These are phyloP conservation scores for Erigeron canadensis DNA, from an alignment of 129 eudicot species.

Conservation along the genomic window DNA sequence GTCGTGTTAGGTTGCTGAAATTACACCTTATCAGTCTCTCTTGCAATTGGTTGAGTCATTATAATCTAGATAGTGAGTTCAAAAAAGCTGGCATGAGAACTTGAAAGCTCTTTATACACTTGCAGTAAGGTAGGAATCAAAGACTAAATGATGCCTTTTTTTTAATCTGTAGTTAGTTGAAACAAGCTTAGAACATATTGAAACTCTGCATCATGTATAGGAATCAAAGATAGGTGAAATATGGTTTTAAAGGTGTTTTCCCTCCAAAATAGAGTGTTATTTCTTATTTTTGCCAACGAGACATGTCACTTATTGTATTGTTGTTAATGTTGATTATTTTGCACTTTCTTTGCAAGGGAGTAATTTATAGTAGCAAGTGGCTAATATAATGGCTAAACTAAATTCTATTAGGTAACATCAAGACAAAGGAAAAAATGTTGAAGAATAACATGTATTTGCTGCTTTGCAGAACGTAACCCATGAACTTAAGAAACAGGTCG, in stretches of 20 bases:
- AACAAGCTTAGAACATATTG: not conserved
- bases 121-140: not conserved
- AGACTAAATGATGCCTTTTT: conserved; percentile 1
- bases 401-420: not conserved
- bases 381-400: not conserved
- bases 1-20: not conserved
- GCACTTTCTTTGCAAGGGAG: conserved; percentile 18
- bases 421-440: not conserved
- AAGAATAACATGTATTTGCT: not conserved
- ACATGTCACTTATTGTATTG: not conserved
- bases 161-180: not conserved
- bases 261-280: not conserved
- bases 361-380: not conserved
- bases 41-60: conserved; percentile 3
- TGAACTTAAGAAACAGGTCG: not conserved
- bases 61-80: not conserved
- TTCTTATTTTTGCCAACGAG: not conserved
- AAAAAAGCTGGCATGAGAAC: conserved; percentile 3
- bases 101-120: not conserved
- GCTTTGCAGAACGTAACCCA: not conserved
- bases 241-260: conserved; percentile 10
- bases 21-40: not conserved
- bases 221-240: not conserved
- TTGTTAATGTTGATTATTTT: conserved; percentile 11
- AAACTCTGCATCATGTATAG: not conserved